Evolutionary conservation across 768 basidiomycete species (phyloP).

Genomic region (Collybia sp.): DNA sequence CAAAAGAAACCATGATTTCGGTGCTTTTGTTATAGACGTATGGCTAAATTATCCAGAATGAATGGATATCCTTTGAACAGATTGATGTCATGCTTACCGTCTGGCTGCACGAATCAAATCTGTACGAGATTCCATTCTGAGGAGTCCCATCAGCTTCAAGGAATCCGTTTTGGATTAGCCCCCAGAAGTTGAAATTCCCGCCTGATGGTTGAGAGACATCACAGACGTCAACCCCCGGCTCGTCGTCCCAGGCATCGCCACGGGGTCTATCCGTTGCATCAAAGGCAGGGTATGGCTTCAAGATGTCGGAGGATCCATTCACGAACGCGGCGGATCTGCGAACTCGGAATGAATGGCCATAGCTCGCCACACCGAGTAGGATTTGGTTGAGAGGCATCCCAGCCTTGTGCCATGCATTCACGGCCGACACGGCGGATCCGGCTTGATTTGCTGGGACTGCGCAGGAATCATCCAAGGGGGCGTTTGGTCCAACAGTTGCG

Average conservation of each 20-base stretch:
- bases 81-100: conserved; percentile 43
- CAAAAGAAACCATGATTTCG: conserved; percentile 46
- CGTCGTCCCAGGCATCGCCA: conserved; percentile 64
- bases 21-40: conserved; percentile 37
- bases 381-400: conserved; percentile 66
- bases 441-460: conserved; percentile 49
- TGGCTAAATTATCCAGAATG: conserved; percentile 21
- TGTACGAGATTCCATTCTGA: conserved; percentile 43
- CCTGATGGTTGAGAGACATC: conserved; percentile 45
- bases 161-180: conserved; percentile 52
- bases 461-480: conserved; percentile 78
- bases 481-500: conserved; percentile 70
- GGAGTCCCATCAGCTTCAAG: conserved; percentile 43
- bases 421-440: conserved; percentile 71
- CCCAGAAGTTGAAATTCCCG: conserved; percentile 63
- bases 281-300: conserved; percentile 53
- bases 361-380: conserved; percentile 76
- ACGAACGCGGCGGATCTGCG: conserved; percentile 37
- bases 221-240: conserved; percentile 49
- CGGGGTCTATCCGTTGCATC: conserved; percentile 39
- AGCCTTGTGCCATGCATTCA: conserved; percentile 66
- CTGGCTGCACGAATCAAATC: conserved; percentile 64
- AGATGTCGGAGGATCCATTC: conserved; percentile 23
- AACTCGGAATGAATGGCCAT: conserved; percentile 76
- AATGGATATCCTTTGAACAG: neutral